Percentiles rank a stretch among this genome's conserved stretches.
phyloP scores from a whole-genome alignment of 2,329 filamentous ascomycete species.

The Sporothrix pseudoabietina region DNA sequence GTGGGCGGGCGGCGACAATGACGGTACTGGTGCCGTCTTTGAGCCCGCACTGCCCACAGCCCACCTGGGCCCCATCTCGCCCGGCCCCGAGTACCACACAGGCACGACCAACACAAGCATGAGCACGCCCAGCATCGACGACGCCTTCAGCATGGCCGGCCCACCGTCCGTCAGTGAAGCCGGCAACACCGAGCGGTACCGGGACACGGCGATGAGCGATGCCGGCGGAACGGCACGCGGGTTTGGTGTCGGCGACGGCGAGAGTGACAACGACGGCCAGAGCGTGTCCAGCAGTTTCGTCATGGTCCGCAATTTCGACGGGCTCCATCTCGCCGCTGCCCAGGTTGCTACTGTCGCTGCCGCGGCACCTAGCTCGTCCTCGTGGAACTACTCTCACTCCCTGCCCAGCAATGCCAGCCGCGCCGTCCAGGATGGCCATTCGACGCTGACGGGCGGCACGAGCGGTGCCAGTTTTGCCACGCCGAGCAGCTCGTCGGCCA shows the following conservation, averaged over 20 bases:
- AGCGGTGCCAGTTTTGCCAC: background rate
- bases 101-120: conserved; percentile 43
- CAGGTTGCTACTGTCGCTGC: background rate
- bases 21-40: conserved; percentile 55
- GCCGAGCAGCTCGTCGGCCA: background rate
- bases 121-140: conserved; percentile 37
- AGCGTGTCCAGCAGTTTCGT: conserved; percentile 20
- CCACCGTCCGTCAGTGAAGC: conserved; percentile 17
- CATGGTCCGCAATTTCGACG: conserved; percentile 20
- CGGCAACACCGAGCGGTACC: background rate
- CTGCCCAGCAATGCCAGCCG: conserved; percentile 22
- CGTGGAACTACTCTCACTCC: background rate
- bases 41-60: conserved; percentile 47
- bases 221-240: background rate
- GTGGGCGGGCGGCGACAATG: conserved; percentile 62
- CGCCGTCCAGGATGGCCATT: conserved; percentile 24
- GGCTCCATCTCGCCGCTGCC: background rate
- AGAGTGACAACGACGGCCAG: background rate
- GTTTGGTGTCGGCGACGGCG: background rate
- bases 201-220: background rate
- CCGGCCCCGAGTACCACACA: conserved; percentile 53
- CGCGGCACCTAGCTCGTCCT: background rate
- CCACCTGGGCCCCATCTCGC: conserved; percentile 50
- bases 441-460: conserved; percentile 1
- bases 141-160: conserved; percentile 8